Conservation (phyloP, 139 green algal species). For the Marvania coccoides region DNA sequence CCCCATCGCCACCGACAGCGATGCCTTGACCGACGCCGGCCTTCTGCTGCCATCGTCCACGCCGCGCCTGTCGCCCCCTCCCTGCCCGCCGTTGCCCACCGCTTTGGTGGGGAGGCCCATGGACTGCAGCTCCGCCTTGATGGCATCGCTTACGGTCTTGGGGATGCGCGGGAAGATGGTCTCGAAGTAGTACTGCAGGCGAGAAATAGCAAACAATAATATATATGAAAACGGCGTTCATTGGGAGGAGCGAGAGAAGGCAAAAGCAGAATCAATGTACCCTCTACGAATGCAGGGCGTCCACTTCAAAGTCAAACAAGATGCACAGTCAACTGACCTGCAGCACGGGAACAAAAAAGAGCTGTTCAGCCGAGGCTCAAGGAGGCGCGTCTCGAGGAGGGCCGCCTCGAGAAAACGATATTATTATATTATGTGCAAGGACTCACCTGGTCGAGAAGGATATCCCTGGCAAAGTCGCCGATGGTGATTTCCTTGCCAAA, state of each 20-base stretch:
- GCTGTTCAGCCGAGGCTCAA: too few species aligned
- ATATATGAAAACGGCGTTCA: neutral
- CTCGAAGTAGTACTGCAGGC: constrained; percentile 93
- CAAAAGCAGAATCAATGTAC: too few species aligned
- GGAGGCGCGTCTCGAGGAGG: too few species aligned
- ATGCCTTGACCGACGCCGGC: constrained; percentile 86
- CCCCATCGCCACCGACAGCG: constrained; percentile 83
- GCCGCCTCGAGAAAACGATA: too few species aligned
- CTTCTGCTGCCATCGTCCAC: constrained; percentile 54
- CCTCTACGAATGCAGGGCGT: too few species aligned
- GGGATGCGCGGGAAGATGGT: constrained; percentile 93
- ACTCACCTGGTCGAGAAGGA: constrained; percentile 83
- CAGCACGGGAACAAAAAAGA: too few species aligned
- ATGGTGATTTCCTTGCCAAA: constrained; percentile 65
- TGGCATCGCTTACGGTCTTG: constrained; percentile 74
- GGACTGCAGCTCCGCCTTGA: constrained; percentile 50
- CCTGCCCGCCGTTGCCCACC: constrained; percentile 71
- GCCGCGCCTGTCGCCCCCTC: constrained; percentile 65
- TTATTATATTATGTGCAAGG: too few species aligned
- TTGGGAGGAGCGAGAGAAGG: neutral
- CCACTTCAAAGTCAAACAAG: too few species aligned
- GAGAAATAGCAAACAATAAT: neutral
- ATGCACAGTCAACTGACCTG: too few species aligned
- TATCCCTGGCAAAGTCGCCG: constrained; percentile 75
- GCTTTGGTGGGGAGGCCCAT: constrained; percentile 59